These are phyloP conservation scores for Daldinia childiae DNA, from an alignment of 495 filamentous ascomycete species.

Conservation along the genomic window DNA sequence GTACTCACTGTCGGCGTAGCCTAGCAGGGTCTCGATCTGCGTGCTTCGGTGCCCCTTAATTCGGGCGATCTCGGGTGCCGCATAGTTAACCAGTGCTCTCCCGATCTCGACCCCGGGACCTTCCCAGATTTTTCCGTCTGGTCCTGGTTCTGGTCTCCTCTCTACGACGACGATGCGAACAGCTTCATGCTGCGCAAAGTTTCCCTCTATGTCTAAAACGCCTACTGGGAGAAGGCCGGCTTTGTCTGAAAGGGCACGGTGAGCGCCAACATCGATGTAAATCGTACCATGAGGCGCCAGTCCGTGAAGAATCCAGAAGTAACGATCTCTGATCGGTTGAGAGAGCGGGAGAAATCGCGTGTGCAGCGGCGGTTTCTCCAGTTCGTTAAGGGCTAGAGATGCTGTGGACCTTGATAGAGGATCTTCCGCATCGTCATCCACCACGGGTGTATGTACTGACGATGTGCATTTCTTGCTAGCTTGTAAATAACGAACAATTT, in stretches of 20 bases:
- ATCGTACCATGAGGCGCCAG: slow-evolving; percentile 90
- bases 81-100: slow-evolving; percentile 92
- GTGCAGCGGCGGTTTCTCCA: slow-evolving; percentile 71
- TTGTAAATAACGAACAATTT: slow-evolving; percentile 86
- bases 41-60: slow-evolving; percentile 86
- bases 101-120: slow-evolving; percentile 79
- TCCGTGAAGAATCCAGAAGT: slow-evolving; percentile 97
- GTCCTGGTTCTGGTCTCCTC: slow-evolving; percentile 34
- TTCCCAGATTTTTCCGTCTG: slow-evolving; percentile 55
- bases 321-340: slow-evolving; percentile 86
- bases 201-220: slow-evolving; percentile 86
- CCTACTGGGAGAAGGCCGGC: slow-evolving; percentile 92
- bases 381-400: slow-evolving; percentile 46
- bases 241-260: slow-evolving; percentile 78
- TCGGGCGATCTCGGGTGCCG: slow-evolving; percentile 78
- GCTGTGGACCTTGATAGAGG: slow-evolving; percentile 49
- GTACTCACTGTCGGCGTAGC: slow-evolving; percentile 95
- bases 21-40: slow-evolving; percentile 79
- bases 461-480: slow-evolving; percentile 53
- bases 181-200: slow-evolving; percentile 90
- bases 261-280: slow-evolving; percentile 90
- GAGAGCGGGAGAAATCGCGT: slow-evolving; percentile 92
- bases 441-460: slow-evolving; percentile 39
- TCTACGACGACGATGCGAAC: slow-evolving; percentile 80
- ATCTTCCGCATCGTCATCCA: slow-evolving; percentile 41